Evolutionary conservation across 2,329 filamentous ascomycete species (phyloP), one percentile per base, ranked within the genome.

Genomic region (Aurifilum marmelostoma): DNA sequence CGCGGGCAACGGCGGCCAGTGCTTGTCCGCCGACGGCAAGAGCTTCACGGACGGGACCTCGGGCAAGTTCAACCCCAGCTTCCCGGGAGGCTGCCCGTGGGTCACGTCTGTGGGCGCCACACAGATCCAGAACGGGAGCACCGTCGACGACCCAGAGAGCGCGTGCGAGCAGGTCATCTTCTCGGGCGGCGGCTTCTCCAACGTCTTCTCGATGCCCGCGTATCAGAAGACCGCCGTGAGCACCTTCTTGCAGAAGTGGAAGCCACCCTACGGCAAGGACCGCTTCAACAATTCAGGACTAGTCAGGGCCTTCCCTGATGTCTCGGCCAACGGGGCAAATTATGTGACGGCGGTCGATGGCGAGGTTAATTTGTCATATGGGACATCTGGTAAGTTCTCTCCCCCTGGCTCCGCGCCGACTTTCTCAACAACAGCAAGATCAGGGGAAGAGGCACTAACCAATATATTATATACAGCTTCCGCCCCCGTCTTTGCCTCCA

Each of bases 101-200:
- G 76, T 87, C 27, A 86, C 83, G 0, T 79, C 82, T 3, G 84
- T 87, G 0, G 85, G 85, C 29, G 85, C 84, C 12, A 87, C 85
- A 0, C 78, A 83, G 74, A 77, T 82, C 66, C 75, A 76, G 52
- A 77, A 77, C 61, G 78, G 78, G n/a, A 59, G 43, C 8, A 79
- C 80, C 1, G 76, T 82, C 59, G 76, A 75, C 27, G 75, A 75
- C 14, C 77, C 81, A 1, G 83, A 85, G 72, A 77, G 79, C 59
- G 83, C 83, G 14, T 83, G 83, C 69, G 79, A 83, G 72, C 79
- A 78, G 0, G 77, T 82, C 73, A 83, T 84, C 76, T 81, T 80
- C 69, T 82, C 80, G 4, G 82, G 82, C 8, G 83, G 84, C 24
- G 84, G 84, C 18, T 85, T 86, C 76, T 81, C 79, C 71, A 84